Percentiles rank a stretch among this genome's conserved stretches.
Evolutionary conservation across 768 basidiomycete genomes (phyloP).

Genomic region (Fistulinella prunicolor): DNA sequence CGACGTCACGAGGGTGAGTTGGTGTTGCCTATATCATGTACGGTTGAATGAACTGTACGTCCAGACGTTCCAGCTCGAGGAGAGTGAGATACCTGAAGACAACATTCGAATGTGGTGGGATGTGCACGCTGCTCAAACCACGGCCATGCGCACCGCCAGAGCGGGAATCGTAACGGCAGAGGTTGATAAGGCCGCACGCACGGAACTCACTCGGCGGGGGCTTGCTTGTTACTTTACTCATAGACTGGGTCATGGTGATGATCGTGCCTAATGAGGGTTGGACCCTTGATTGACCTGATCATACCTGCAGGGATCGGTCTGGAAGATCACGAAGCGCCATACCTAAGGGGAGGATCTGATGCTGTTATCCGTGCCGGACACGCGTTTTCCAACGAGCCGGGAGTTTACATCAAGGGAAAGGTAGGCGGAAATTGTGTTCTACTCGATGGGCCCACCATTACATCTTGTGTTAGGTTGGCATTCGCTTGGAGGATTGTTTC

Average conservation of each 20-base stretch:
- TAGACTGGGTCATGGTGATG: constrained; percentile 71
- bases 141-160: constrained; percentile 47
- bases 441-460: constrained; percentile 6
- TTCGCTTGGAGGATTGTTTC: constrained; percentile 84
- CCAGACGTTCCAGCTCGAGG: constrained; percentile 64
- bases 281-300: constrained; percentile 13
- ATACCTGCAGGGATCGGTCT: constrained; percentile 71
- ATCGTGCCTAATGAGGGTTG: constrained; percentile 5
- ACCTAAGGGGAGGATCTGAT: constrained; percentile 67
- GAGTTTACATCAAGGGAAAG: constrained; percentile 68
- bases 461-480: constrained; percentile 52
- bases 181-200: constrained; percentile 64
- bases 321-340: constrained; percentile 80
- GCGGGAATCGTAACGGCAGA: constrained; percentile 48
- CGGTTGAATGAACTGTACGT: neutral
- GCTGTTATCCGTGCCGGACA: constrained; percentile 60
- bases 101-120: constrained; percentile 61
- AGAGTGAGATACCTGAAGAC: constrained; percentile 49
- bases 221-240: constrained; percentile 72
- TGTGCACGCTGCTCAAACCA: constrained; percentile 61
- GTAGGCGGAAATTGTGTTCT: constrained; percentile 32
- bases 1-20: constrained; percentile 72
- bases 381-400: constrained; percentile 82
- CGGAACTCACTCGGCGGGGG: constrained; percentile 40
- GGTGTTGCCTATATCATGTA: neutral